A percentile compares a stretch with the other conserved stretches of the same genome.
phyloP scores from a whole-genome alignment of 164 flowering plant genomes.

The Litsea cubeba region DNA sequence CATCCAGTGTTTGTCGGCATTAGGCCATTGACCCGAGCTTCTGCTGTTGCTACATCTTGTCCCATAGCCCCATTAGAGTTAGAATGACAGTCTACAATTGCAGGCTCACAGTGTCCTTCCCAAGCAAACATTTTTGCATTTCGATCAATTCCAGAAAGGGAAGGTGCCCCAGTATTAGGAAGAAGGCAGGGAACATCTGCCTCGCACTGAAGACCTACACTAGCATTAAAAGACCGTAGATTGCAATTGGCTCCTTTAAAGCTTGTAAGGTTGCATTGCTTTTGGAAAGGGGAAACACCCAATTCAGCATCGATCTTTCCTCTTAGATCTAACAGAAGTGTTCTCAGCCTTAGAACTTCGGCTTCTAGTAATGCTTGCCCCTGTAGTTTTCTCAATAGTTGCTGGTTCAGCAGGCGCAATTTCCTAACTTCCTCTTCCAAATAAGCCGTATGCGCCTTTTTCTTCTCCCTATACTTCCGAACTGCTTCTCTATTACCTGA shows the following conservation, averaged over 20 bases:
- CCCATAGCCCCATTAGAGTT: slow-evolving; percentile 14
- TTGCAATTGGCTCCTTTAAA: slow-evolving; percentile 36
- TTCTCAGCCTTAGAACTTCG: slow-evolving; percentile 46
- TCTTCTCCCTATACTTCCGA: slow-evolving; percentile 72
- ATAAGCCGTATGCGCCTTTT: slow-evolving; percentile 63
- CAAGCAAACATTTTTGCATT: slow-evolving; percentile 14
- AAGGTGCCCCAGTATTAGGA: slow-evolving; percentile 18
- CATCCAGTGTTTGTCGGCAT: slow-evolving; percentile 13
- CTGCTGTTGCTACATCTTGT: slow-evolving; percentile 14
- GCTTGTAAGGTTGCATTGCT: slow-evolving; percentile 23
- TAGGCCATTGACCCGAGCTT: slow-evolving; percentile 13
- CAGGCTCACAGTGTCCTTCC: slow-evolving; percentile 31
- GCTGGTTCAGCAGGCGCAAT: slow-evolving; percentile 46
- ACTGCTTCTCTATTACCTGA: slow-evolving; percentile 69
- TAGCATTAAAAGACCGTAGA: slow-evolving; percentile 13
- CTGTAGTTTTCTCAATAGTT: slow-evolving; percentile 45
- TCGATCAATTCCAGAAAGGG: slow-evolving; percentile 16
- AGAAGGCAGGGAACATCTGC: slow-evolving; percentile 27
- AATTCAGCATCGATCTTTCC: slow-evolving; percentile 55
- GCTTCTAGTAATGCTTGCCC: slow-evolving; percentile 54
- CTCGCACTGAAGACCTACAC: slow-evolving; percentile 21
- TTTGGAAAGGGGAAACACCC: slow-evolving; percentile 41
- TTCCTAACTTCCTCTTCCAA: slow-evolving; percentile 65
- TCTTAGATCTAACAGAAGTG: slow-evolving; percentile 40
- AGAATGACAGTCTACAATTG: slow-evolving; percentile 21